Conservation (phyloP, 768 basidiomycete genomes). For the Kwoniella mangroviensis region DNA sequence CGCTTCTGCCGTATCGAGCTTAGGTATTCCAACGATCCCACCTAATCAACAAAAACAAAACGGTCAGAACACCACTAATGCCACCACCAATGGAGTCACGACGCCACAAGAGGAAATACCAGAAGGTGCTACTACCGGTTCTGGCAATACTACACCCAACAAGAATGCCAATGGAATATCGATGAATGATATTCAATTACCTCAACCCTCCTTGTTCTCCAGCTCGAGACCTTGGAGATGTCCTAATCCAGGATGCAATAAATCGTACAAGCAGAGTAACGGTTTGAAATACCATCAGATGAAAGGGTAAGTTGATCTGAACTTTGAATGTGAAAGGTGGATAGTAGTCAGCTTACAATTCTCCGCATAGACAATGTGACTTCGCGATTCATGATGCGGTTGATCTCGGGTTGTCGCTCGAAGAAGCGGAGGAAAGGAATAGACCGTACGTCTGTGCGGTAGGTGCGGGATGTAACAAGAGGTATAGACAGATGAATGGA, state of each 20-base stretch:
- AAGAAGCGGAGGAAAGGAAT: constrained; percentile 79
- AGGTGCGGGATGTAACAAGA: constrained; percentile 65
- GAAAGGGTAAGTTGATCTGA: constrained; percentile 45
- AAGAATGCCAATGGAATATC: constrained; percentile 11
- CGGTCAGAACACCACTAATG: constrained; percentile 9
- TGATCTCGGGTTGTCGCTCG: constrained; percentile 63
- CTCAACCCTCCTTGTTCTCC: constrained; percentile 53
- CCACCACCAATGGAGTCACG: not conserved
- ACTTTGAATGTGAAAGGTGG: not conserved
- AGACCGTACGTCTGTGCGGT: constrained; percentile 89
- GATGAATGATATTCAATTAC: constrained; percentile 34
- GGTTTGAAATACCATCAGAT: constrained; percentile 69
- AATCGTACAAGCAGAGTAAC: constrained; percentile 94
- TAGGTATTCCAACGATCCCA: constrained; percentile 48
- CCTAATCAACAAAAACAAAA: constrained; percentile 18
- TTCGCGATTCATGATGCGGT: constrained; percentile 85
- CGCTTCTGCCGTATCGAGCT: constrained; percentile 37
- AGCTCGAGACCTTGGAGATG: constrained; percentile 63
- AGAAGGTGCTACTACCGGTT: constrained; percentile 14
- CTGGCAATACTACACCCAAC: constrained; percentile 13
- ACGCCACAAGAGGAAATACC: constrained; percentile 4
- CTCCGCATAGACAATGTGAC: constrained; percentile 71
- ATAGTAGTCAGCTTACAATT: not conserved
- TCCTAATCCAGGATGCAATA: constrained; percentile 93
- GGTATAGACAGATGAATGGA: constrained; percentile 99